These are phyloP conservation scores for Phycomyces blakesleeanus DNA, from an alignment of 192 early-diverging fungal genomes.

Conservation along the genomic window DNA sequence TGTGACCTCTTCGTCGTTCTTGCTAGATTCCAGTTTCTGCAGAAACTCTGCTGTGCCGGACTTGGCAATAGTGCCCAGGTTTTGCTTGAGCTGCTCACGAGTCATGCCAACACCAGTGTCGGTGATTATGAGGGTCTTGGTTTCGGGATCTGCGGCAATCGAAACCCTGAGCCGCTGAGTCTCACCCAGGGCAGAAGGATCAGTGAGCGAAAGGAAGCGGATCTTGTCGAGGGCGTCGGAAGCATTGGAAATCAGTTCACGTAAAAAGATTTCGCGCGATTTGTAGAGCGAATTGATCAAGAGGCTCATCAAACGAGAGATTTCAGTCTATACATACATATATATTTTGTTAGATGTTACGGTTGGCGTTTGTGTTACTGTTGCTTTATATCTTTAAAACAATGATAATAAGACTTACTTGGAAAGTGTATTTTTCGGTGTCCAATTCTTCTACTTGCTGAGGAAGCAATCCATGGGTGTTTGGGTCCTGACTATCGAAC, in stretches of 20 bases:
- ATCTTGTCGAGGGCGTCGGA: constrained; percentile 97
- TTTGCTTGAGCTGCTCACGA: constrained; percentile 78
- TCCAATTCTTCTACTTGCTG: constrained; percentile 21
- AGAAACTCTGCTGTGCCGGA: constrained; percentile 93
- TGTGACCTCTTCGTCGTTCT: constrained; percentile 71
- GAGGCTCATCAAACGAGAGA: constrained; percentile 86
- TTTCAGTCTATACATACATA: constrained; percentile 66
- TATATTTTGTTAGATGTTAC: neutral
- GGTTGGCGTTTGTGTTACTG: neutral
- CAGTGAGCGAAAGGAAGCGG: constrained; percentile 74
- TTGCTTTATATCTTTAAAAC: neutral
- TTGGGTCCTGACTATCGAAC: neutral
- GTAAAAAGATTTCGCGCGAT: constrained; percentile 90
- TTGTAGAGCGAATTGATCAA: constrained; percentile 98
- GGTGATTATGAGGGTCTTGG: constrained; percentile 74
- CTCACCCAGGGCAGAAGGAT: constrained; percentile 52
- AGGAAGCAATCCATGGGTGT: constrained; percentile 10
- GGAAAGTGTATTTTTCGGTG: constrained; percentile 31
- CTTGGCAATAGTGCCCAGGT: constrained; percentile 97
- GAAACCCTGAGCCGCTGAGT: constrained; percentile 78
- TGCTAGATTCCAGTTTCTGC: constrained; percentile 72
- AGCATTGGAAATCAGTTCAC: constrained; percentile 94
- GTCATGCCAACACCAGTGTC: constrained; percentile 98
- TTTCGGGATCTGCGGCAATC: constrained; percentile 71
- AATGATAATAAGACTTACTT: constrained; percentile 18